Percentiles rank a stretch among this genome's conserved stretches.
These are phyloP conservation scores for Udeniomyces megalosporus DNA, from an alignment of 768 basidiomycete genomes.

Conservation along the genomic window DNA sequence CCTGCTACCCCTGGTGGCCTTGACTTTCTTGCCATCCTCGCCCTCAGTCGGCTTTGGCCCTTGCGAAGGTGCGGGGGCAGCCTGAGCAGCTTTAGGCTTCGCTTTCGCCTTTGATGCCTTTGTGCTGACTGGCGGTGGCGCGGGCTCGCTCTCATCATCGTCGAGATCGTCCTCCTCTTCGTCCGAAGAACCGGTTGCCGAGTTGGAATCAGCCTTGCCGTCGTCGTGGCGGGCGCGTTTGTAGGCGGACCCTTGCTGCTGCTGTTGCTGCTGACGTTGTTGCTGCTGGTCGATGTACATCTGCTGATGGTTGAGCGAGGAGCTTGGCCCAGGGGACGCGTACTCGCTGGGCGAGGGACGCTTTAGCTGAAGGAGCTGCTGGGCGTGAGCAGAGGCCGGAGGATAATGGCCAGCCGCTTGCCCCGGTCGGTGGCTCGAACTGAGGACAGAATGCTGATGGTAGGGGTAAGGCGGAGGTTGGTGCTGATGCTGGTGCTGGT, in stretches of 20 bases:
- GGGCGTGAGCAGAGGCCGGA: neutral
- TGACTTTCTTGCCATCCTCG: conserved; percentile 8
- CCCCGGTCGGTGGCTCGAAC: neutral
- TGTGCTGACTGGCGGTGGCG: neutral
- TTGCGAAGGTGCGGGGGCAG: no score
- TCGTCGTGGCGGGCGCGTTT: neutral
- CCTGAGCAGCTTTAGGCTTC: no score
- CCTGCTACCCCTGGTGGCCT: conserved; percentile 14
- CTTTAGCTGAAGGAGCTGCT: conserved; percentile 4
- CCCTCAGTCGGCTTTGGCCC: no score
- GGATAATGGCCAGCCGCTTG: neutral
- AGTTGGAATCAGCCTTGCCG: neutral
- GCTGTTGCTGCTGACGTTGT: neutral
- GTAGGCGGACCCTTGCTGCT: neutral
- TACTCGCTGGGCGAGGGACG: neutral
- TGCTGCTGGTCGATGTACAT: neutral
- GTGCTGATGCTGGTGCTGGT: neutral
- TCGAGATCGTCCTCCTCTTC: neutral
- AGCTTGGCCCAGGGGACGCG: neutral
- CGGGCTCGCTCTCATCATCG: neutral
- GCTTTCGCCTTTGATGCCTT: neutral
- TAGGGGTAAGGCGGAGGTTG: neutral
- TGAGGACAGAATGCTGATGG: neutral
- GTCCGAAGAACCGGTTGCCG: neutral
- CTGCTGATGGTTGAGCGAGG: neutral